phyloP scores from a whole-genome alignment of 306 rosid species.

The Potentilla sterilis region DNA sequence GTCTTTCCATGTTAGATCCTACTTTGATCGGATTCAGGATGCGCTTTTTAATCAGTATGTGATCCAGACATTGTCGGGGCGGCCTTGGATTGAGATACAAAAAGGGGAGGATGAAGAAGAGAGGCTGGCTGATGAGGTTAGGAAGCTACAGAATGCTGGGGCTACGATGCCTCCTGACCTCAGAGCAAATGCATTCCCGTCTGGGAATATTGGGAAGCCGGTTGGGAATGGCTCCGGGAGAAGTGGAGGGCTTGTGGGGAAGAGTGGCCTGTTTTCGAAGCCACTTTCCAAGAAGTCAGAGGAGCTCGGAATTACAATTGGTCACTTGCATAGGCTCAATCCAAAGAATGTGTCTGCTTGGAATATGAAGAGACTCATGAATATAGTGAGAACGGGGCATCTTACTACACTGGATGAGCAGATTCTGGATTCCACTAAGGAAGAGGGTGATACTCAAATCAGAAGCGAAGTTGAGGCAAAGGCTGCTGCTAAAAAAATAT shows the following conservation, averaged over 20 bases:
- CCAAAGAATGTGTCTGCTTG: constrained; percentile 80
- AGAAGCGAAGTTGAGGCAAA: constrained; percentile 75
- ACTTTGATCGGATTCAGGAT: constrained; percentile 85
- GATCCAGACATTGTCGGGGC: constrained; percentile 79
- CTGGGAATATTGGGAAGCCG: constrained; percentile 38
- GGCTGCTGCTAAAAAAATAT: constrained; percentile 79
- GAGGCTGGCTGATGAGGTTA: constrained; percentile 64
- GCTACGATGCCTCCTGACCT: constrained; percentile 69
- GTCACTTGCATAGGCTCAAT: constrained; percentile 68
- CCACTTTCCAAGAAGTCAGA: constrained; percentile 41
- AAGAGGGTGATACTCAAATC: constrained; percentile 54
- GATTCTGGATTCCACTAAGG: constrained; percentile 44
- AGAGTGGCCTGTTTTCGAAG: constrained; percentile 38
- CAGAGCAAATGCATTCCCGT: constrained; percentile 40
- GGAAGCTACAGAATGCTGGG: constrained; percentile 85
- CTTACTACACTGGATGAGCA: constrained; percentile 72
- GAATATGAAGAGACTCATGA: constrained; percentile 92
- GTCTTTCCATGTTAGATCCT: constrained; percentile 76
- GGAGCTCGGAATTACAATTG: constrained; percentile 60
- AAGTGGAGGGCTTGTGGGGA: constrained; percentile 45
- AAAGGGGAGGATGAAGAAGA: constrained; percentile 70
- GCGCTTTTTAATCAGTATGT: constrained; percentile 74
- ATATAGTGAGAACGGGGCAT: constrained; percentile 62
- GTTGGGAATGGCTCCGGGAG: constrained; percentile 41
- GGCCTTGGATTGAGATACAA: constrained; percentile 54